A percentile compares a stretch with the other conserved stretches of the same genome.
These are phyloP conservation scores for Pulveroboletus sp. DNA, from an alignment of 768 basidiomycete species.

Conservation along the genomic window DNA sequence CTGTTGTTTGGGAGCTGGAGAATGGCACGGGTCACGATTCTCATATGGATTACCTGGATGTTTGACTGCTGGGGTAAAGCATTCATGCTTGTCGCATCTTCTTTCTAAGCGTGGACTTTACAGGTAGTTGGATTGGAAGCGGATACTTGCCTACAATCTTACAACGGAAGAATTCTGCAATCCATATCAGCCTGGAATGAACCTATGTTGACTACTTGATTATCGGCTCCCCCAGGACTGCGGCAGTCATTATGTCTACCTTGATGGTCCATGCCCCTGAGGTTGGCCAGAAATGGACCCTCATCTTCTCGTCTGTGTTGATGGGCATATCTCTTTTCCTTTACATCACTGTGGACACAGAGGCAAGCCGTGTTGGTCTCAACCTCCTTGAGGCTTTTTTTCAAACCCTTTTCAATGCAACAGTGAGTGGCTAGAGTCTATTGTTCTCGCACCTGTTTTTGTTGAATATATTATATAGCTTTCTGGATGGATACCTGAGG, in stretches of 20 bases:
- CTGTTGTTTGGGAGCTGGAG: slow-evolving; percentile 15
- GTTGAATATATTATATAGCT: slow-evolving; percentile 1
- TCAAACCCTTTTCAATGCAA: slow-evolving; percentile 6
- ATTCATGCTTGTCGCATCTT: background rate
- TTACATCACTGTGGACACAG: slow-evolving; percentile 8
- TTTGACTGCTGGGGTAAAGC: slow-evolving; percentile 11
- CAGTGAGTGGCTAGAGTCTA: background rate
- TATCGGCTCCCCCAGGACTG: slow-evolving; percentile 5
- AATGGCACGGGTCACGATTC: slow-evolving; percentile 6
- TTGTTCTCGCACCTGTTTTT: background rate
- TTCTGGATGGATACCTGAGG: slow-evolving; percentile 16
- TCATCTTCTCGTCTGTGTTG: slow-evolving; percentile 12
- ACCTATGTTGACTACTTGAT: slow-evolving; percentile 14
- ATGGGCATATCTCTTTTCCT: slow-evolving; percentile 7
- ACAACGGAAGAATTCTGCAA: slow-evolving; percentile 13
- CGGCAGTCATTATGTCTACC: background rate
- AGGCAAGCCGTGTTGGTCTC: slow-evolving; percentile 11
- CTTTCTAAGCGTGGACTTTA: background rate
- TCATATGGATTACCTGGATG: slow-evolving; percentile 15
- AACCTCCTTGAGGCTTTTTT: slow-evolving; percentile 9
- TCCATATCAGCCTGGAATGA: slow-evolving; percentile 1
- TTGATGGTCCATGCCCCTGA: slow-evolving; percentile 13
- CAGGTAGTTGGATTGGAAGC: slow-evolving; percentile 2
- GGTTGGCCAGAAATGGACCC: slow-evolving; percentile 16
- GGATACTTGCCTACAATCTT: slow-evolving; percentile 10